Conservation (phyloP, 2,329 filamentous ascomycete genomes). For the Peltaster fructicola region DNA sequence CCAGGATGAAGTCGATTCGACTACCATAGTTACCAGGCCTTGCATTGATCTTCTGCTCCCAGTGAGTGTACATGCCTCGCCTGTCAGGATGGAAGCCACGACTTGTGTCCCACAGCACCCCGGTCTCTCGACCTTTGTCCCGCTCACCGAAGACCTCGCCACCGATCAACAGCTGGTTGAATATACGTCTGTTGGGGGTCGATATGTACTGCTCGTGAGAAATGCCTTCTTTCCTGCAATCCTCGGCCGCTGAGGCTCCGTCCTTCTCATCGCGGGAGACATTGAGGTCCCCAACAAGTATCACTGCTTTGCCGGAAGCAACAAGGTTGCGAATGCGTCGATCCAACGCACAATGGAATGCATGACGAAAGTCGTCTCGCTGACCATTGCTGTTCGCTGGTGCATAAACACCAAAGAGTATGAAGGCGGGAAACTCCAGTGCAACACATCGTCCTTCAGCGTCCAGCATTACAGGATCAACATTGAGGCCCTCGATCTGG, state of each 20-base stretch:
- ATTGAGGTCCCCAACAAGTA: constrained; percentile 80
- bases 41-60: constrained; percentile 90
- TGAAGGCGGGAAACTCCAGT: constrained; percentile 86
- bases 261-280: constrained; percentile 55
- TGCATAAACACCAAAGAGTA: constrained; percentile 81
- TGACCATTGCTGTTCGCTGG: constrained; percentile 77
- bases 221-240: constrained; percentile 50
- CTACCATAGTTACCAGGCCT: constrained; percentile 86
- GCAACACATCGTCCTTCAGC: constrained; percentile 83
- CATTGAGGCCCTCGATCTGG: constrained; percentile 44
- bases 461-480: constrained; percentile 61
- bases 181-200: constrained; percentile 52
- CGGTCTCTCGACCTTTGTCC: constrained; percentile 50
- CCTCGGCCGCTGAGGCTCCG: constrained; percentile 55
- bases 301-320: constrained; percentile 62
- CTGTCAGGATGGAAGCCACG: constrained; percentile 65
- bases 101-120: constrained; percentile 69
- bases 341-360: constrained; percentile 66
- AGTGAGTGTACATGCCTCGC: constrained; percentile 88
- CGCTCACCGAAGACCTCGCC: constrained; percentile 49
- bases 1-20: constrained; percentile 85
- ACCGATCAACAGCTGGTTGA: constrained; percentile 69
- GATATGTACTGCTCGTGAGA: constrained; percentile 56
- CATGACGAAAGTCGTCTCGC: constrained; percentile 63
- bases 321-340: constrained; percentile 69